Conservation (phyloP, 345 rosid genomes). For the Cardiospermum halicacabum region DNA sequence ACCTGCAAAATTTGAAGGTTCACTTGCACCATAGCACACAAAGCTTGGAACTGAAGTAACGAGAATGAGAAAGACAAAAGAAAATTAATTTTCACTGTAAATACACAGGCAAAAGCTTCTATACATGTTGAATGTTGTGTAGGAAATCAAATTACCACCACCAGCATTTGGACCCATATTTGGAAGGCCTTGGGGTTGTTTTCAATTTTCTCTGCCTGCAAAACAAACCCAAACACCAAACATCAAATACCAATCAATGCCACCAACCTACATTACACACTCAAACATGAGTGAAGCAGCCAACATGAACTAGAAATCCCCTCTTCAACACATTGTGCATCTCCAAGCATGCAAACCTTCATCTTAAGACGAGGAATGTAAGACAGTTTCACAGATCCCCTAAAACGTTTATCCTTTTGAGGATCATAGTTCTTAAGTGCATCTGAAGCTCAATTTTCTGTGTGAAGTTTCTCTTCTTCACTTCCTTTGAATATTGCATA, state of each 20-base stretch:
- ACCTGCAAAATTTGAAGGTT: constrained; percentile 45
- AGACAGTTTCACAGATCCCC: constrained; percentile 87
- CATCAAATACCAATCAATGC: too few species aligned
- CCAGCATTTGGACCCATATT: constrained; percentile 46
- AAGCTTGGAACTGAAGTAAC: constrained; percentile 34
- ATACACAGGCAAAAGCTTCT: background rate
- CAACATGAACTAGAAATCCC: too few species aligned
- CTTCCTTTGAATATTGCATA: constrained; percentile 44
- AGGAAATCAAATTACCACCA: constrained; percentile 57
- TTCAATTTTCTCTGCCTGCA: constrained; percentile 66
- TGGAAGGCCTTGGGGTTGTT: constrained; percentile 63
- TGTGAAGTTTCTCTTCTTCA: constrained; percentile 63
- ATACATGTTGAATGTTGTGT: constrained; percentile 61
- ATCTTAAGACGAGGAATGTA: constrained; percentile 89
- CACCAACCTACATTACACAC: too few species aligned
- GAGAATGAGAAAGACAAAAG: background rate
- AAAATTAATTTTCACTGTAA: background rate
- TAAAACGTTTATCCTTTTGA: constrained; percentile 91
- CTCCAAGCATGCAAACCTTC: constrained; percentile 96
- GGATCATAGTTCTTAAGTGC: constrained; percentile 94
- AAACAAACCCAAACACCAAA: too few species aligned
- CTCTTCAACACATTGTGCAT: constrained; percentile 92
- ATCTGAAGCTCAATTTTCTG: constrained; percentile 94
- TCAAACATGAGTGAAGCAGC: too few species aligned
- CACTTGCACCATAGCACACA: constrained; percentile 41